These are phyloP conservation scores for Calycina herbarum DNA, from an alignment of 2,329 filamentous ascomycete species.

Conservation along the genomic window DNA sequence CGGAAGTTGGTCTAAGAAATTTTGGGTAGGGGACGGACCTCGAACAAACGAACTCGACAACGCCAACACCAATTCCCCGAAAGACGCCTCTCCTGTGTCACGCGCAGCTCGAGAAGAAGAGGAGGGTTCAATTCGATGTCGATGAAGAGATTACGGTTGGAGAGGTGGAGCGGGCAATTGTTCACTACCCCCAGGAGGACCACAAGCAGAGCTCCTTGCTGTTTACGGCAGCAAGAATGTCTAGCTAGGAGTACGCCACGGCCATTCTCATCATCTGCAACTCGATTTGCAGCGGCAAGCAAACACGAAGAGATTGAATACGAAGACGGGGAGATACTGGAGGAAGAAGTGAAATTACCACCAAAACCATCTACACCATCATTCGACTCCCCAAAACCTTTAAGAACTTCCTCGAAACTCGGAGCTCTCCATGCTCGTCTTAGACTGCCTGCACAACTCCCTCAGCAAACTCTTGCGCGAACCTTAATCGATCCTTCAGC, in stretches of 20 bases:
- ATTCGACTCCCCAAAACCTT: constrained; percentile 68
- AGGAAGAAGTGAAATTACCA: constrained; percentile 3
- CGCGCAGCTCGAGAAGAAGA: constrained; percentile 19
- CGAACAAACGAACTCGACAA: constrained; percentile 17
- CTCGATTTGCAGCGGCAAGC: neutral
- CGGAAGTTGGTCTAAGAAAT: neutral
- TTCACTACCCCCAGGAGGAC: constrained; percentile 44
- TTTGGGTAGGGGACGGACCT: constrained; percentile 14
- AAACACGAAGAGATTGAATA: constrained; percentile 26
- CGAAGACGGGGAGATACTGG: constrained; percentile 29
- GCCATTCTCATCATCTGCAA: constrained; percentile 14
- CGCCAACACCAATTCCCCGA: constrained; percentile 20
- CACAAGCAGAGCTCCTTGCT: constrained; percentile 37
- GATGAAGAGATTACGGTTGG: constrained; percentile 64
- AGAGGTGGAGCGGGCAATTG: constrained; percentile 60
- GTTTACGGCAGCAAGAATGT: constrained; percentile 39
- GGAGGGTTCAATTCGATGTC: constrained; percentile 16
- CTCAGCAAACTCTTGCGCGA: constrained; percentile 81
- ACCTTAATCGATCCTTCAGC: constrained; percentile 84
- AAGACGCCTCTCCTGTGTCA: constrained; percentile 15
- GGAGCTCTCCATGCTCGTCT: constrained; percentile 89
- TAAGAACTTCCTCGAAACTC: constrained; percentile 82
- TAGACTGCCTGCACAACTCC: constrained; percentile 76
- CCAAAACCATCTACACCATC: constrained; percentile 14
- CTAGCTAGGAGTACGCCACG: constrained; percentile 28